A percentile compares a stretch with the other conserved stretches of the same genome.
Evolutionary conservation across 2,329 filamentous ascomycete species (phyloP).

Genomic region (Basipetospora sp.): DNA sequence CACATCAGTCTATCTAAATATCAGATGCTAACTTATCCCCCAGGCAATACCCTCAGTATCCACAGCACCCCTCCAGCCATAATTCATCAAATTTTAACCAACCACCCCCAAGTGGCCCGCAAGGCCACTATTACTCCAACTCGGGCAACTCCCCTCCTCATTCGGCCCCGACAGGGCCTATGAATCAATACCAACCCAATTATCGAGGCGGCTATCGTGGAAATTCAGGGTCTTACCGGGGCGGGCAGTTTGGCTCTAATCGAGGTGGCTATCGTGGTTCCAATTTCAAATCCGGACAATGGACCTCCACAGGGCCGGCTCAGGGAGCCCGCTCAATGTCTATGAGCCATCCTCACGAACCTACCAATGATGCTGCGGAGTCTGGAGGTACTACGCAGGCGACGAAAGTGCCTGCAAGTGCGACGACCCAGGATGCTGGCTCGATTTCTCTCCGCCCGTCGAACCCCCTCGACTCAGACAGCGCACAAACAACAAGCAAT

Average conservation of each 20-base stretch:
- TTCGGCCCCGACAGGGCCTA: constrained; percentile 41
- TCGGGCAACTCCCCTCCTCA: constrained; percentile 27
- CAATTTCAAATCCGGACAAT: constrained; percentile 55
- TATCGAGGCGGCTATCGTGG: constrained; percentile 35
- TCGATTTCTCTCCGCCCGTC: no score
- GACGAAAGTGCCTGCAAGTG: no score
- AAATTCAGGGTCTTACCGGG: constrained; percentile 38
- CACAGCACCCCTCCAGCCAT: neutral
- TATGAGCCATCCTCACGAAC: constrained; percentile 1
- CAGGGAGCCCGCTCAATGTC: neutral
- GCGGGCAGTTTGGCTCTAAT: constrained; percentile 37
- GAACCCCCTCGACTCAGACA: no score
- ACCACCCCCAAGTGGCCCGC: neutral
- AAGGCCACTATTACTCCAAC: neutral
- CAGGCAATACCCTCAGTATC: constrained; percentile 1
- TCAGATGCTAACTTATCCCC: neutral
- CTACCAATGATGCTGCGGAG: neutral
- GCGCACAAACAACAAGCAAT: no score
- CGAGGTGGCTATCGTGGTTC: constrained; percentile 40
- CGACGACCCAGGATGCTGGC: no score
- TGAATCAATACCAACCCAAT: constrained; percentile 34
- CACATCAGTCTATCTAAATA: neutral
- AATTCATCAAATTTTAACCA: constrained; percentile 3
- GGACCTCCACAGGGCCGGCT: constrained; percentile 31
- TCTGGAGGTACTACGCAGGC: no score